A percentile compares a stretch with the other conserved stretches of the same genome.
These are phyloP conservation scores for Symmetrospora coprosmae DNA, from an alignment of 768 basidiomycete genomes.

Conservation along the genomic window DNA sequence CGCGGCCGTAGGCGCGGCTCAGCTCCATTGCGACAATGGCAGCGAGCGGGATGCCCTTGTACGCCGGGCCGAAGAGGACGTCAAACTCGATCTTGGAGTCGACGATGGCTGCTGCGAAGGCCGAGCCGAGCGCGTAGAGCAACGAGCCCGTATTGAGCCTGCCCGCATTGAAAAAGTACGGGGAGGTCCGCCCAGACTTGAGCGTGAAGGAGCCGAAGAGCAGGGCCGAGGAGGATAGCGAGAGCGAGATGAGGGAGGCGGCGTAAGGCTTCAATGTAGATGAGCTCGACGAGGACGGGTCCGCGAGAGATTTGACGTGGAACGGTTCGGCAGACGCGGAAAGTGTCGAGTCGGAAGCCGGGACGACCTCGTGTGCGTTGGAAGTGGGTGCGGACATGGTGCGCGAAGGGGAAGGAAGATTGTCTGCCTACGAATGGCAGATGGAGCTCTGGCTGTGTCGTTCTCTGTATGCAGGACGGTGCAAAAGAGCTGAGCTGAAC, in stretches of 20 bases:
- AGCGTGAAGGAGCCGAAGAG: slow-evolving; percentile 77
- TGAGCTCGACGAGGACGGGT: too few relatives aligned
- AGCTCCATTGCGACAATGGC: slow-evolving; percentile 67
- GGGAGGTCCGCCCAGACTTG: slow-evolving; percentile 84
- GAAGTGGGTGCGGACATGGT: too few relatives aligned
- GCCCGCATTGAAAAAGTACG: slow-evolving; percentile 95
- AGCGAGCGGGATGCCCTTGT: slow-evolving; percentile 91
- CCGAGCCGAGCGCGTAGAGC: slow-evolving; percentile 57
- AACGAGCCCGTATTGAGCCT: slow-evolving; percentile 70
- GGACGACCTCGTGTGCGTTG: too few relatives aligned
- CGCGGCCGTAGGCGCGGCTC: slow-evolving; percentile 49
- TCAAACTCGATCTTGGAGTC: slow-evolving; percentile 41
- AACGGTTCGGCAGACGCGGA: slow-evolving; percentile 19
- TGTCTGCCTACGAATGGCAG: background rate
- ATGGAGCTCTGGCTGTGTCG: too few relatives aligned
- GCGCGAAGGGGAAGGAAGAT: background rate
- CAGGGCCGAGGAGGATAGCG: slow-evolving; percentile 32
- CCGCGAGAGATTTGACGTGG: background rate
- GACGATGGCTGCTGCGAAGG: slow-evolving; percentile 69
- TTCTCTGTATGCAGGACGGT: too few relatives aligned
- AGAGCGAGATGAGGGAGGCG: slow-evolving; percentile 13
- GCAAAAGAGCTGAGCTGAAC: too few relatives aligned
- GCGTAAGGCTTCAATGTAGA: slow-evolving; percentile 12
- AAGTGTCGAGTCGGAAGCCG: too few relatives aligned
- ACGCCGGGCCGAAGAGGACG: slow-evolving; percentile 87